Conservation (phyloP, 169 alveolate genomes). For the Plasmodium vivax region DNA sequence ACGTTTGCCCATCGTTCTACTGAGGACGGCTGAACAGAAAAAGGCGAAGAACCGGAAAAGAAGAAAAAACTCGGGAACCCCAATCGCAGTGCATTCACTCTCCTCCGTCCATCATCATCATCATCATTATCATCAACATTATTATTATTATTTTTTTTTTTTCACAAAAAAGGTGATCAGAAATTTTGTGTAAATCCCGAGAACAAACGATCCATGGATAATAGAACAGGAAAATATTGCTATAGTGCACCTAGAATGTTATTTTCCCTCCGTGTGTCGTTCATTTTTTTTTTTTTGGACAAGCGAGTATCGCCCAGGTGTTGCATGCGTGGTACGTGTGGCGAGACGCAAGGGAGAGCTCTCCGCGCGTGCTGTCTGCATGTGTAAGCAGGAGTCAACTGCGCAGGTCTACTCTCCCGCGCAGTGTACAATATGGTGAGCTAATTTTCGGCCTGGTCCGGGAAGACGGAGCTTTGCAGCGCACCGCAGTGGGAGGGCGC, state of each 20-base stretch:
- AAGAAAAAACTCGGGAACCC: neutral
- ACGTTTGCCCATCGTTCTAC: neutral
- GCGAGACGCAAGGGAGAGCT: neutral
- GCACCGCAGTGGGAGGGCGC: neutral
- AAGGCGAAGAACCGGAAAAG: neutral
- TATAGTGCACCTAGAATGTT: conserved; percentile 1
- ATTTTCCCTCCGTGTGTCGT: neutral
- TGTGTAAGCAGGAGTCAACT: neutral
- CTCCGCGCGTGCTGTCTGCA: neutral
- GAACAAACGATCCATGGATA: neutral
- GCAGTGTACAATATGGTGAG: neutral
- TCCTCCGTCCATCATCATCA: neutral
- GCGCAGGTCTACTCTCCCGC: neutral
- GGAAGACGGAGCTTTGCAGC: neutral
- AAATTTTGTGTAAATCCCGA: neutral
- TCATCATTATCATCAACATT: no score
- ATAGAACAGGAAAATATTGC: neutral
- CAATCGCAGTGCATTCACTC: neutral
- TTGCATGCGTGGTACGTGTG: neutral
- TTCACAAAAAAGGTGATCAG: neutral
- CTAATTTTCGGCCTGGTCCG: neutral
- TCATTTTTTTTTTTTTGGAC: neutral
- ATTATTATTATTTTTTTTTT: neutral
- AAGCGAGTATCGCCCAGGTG: neutral
- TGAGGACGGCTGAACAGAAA: neutral